A percentile compares a stretch with the other conserved stretches of the same genome.
These are phyloP conservation scores for Nadsonia starkeyi-henricii DNA, from an alignment of 1,139 yeast genomes.

Conservation along the genomic window DNA sequence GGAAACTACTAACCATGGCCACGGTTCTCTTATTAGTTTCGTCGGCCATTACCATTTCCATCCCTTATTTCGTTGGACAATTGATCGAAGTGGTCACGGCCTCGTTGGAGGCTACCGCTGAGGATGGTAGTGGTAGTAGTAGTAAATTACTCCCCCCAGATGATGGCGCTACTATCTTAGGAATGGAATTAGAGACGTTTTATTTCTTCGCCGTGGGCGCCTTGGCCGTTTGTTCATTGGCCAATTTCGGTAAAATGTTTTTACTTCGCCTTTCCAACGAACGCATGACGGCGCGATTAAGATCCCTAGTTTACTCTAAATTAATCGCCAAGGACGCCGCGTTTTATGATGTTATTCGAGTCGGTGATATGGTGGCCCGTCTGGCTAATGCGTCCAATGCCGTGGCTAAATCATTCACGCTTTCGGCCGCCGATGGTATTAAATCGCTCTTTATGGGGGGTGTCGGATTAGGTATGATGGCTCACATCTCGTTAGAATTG, in stretches of 20 bases:
- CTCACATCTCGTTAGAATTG: constrained; percentile 65
- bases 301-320: constrained; percentile 62
- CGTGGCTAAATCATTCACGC: constrained; percentile 76
- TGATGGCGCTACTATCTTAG: constrained; percentile 28
- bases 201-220: constrained; percentile 37
- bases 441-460: constrained; percentile 66
- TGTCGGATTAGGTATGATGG: constrained; percentile 81
- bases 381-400: constrained; percentile 82
- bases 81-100: constrained; percentile 46
- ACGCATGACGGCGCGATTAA: constrained; percentile 65
- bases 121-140: too few species aligned
- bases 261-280: constrained; percentile 70
- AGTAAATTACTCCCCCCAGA: constrained; percentile 12
- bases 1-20: constrained; percentile 40
- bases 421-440: constrained; percentile 82
- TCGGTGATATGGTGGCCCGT: constrained; percentile 85
- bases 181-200: constrained; percentile 35
- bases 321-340: constrained; percentile 80
- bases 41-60: constrained; percentile 52
- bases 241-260: constrained; percentile 71
- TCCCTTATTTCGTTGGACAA: constrained; percentile 72
- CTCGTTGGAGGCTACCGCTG: too few species aligned
- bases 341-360: constrained; percentile 83
- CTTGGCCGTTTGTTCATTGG: constrained; percentile 53
- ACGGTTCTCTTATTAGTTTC: constrained; percentile 44